Evolutionary conservation across 2,329 filamentous ascomycete genomes (phyloP), one percentile per base, ranked within the genome.

Genomic region (Aspergillus sp.): DNA sequence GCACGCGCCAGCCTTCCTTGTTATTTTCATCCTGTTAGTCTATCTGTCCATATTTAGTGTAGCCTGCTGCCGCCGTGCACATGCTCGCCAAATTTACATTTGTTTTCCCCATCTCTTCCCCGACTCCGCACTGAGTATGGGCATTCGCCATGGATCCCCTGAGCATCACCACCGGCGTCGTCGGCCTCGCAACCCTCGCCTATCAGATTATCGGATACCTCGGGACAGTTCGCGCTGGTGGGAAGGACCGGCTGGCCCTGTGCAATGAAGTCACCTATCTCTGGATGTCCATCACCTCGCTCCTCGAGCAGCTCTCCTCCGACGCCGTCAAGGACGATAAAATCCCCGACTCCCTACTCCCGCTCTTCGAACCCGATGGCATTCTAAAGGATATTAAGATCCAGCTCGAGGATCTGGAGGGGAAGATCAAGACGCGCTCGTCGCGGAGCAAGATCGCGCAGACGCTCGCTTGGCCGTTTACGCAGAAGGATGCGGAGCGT

Each of bases 171-270:
- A 52, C 61, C 50, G 59, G 61, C 46, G 53, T 61, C n/a, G 56
- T 53, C 2, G 61, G 59, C 11, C 53, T 63, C 43, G 59, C 59
- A 14, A 59, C 61, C 21, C 53, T 49, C 35, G 47, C 56, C 7
- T 63, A 59, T 25, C 56, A 63, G 48, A 57, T 63, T n/a, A 56
- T 63, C 25, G 56, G 59, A 11, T 57, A 46, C 15, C 45, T 63
- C 15, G 46, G 51, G 6, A 53, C 55, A 3, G 45, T 59, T 12
- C 52, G 51, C 5, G 9, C 37, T 12, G 60, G 60, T 15, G 60
- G 59, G 7, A 57, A 59, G 49, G 61, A 63, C n/a, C 61, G 61
- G 11, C 46, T 59, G n/a, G 25, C 25, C 2, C 33, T 63, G 12
- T 50, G 53, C 35, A 44, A 56, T 8, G 60, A 60, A 33, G n/a